These are phyloP conservation scores for Trichoderma oligosporum DNA, from an alignment of 2,329 filamentous ascomycete species.

Conservation along the genomic window DNA sequence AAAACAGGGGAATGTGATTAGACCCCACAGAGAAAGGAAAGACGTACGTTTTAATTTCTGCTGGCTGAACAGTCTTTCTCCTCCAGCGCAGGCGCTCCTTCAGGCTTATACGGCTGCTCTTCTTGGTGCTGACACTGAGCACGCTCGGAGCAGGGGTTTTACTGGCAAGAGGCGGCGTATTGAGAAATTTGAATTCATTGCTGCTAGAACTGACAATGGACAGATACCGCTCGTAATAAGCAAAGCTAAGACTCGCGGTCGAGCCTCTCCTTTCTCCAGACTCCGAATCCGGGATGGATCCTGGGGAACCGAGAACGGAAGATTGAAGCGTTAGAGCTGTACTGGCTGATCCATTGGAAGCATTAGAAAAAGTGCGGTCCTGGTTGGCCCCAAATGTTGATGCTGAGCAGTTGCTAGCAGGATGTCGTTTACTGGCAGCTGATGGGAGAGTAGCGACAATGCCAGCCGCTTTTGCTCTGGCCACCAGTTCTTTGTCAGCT, in stretches of 20 bases:
- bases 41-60: constrained; percentile 35
- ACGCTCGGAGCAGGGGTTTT: constrained; percentile 38
- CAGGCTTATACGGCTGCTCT: constrained; percentile 44
- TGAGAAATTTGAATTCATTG: constrained; percentile 41
- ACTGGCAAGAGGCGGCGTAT: constrained; percentile 31
- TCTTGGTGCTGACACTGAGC: constrained; percentile 44
- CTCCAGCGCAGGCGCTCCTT: constrained; percentile 42
- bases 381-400: constrained; percentile 40
- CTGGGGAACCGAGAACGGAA: constrained; percentile 35
- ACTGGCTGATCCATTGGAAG: constrained; percentile 40
- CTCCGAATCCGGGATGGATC: constrained; percentile 20
- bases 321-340: constrained; percentile 43
- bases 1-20: too few species aligned
- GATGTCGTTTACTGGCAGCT: constrained; percentile 34
- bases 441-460: constrained; percentile 30
- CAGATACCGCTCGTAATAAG: constrained; percentile 51
- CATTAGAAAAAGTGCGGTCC: constrained; percentile 44
- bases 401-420: constrained; percentile 41
- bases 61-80: constrained; percentile 35
- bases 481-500: constrained; percentile 37
- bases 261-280: constrained; percentile 21
- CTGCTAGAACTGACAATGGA: constrained; percentile 40
- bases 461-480: constrained; percentile 36
- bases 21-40: too few species aligned
- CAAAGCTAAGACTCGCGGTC: constrained; percentile 44